Base-by-base conservation (phyloP, 495 filamentous ascomycete genomes). In the Neurospora sp. region DNA sequence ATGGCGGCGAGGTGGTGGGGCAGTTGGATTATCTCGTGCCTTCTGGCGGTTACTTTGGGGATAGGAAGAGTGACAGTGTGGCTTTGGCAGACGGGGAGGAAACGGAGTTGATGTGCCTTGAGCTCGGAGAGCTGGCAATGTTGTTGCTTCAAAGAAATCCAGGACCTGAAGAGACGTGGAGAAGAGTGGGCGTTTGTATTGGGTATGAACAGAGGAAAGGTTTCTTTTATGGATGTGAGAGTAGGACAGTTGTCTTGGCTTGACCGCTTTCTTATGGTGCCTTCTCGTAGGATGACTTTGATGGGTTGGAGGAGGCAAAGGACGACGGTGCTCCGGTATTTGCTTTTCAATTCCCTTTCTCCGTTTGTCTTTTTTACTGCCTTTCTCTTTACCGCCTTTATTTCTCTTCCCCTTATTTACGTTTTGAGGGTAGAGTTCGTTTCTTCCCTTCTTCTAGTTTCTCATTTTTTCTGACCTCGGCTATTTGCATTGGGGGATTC, bases 111-210 rank as follows among this genome's bases (percentile, higher is more conserved):
- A 61, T 78, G 68, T 79, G 77, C 48, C 74, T 80, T 12, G 79
- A 80, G 48, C 68, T 80, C 9, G 79, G 79, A n/a, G 78, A 79
- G 48, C 68, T 70, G n/a, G 79, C 78, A 0, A 80, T 80, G 79
- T 75, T 80, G 8, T 69, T 80, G 69, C 75, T 80, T 7, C 69
- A 71, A 17, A 72, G 22, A 22, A 53, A 75, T 2, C 73, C 72
- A 1, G 38, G 35, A 35, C 10, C 9, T 27, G 31, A 27, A 53
- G 73, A 77, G 9, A 35, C 69, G 0, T 80, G 75, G 35, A 69
- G 73, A 14, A 74, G 78, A 4, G 74, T 78, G 4, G 78, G 78
- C 0, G 76, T 80, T 3, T 78, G 77, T 20, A 73, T 78, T 42
- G 78, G 76, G 12, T 80, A 79, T 16, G 22, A 22, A 31, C 74